Evolutionary conservation across 768 basidiomycete species (phyloP).

Genomic region (Macrolepiota dolichaula): DNA sequence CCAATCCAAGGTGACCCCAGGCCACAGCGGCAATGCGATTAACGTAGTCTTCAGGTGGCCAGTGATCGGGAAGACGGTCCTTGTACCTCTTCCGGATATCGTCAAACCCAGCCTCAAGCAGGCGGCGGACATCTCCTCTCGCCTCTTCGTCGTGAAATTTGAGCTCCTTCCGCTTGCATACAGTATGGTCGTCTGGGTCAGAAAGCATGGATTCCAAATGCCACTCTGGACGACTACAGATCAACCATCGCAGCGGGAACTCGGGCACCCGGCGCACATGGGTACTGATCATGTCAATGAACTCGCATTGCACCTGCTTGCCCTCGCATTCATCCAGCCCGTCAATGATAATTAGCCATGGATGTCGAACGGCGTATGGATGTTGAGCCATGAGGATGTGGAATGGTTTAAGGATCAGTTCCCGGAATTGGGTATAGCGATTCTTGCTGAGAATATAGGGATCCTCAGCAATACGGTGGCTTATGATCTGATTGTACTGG

Average conservation of each 20-base stretch:
- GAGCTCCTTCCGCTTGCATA: not conserved
- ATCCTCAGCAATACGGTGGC: not conserved
- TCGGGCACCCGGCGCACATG: not conserved
- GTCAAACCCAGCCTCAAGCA: not conserved
- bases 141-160: not conserved
- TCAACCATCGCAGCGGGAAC: not conserved
- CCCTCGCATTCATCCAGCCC: too few relatives aligned
- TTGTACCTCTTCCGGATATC: too few relatives aligned
- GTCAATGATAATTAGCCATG: too few relatives aligned
- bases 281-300: not conserved
- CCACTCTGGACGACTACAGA: constrained; percentile 1
- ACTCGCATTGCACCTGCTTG: too few relatives aligned
- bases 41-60: not conserved
- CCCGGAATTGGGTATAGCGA: not conserved
- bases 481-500: not conserved
- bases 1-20: constrained; percentile 4
- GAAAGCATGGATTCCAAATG: not conserved
- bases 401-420: not conserved
- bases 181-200: too few relatives aligned
- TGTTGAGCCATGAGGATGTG: not conserved
- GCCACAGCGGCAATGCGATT: not conserved
- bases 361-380: not conserved
- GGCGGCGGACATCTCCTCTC: not conserved
- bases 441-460: not conserved
- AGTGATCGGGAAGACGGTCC: not conserved